Evolutionary conservation across 2,329 filamentous ascomycete species (phyloP).

Genomic region (Pseudogymnoascus sp.): DNA sequence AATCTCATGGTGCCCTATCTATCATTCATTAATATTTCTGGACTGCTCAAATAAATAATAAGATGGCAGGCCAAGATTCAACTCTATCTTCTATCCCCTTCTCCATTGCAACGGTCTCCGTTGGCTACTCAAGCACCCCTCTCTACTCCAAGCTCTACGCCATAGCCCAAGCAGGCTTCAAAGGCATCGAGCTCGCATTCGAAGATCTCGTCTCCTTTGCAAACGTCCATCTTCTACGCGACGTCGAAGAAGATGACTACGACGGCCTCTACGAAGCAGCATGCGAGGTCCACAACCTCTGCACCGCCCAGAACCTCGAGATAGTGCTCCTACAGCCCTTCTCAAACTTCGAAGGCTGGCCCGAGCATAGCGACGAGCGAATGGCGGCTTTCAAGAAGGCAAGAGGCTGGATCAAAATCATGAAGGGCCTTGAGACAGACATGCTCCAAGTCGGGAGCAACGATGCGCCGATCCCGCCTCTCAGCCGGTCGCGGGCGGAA

Average conservation of each 20-base stretch:
- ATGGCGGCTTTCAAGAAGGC: slow-evolving; percentile 57
- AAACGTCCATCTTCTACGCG: slow-evolving; percentile 39
- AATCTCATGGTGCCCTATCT: background rate
- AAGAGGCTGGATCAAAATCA: slow-evolving; percentile 61
- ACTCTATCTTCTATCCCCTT: slow-evolving; percentile 33
- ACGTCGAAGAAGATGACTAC: slow-evolving; percentile 53
- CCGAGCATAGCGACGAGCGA: slow-evolving; percentile 47
- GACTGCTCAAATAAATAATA: background rate
- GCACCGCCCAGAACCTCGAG: slow-evolving; percentile 45
- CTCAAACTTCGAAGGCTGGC: slow-evolving; percentile 71
- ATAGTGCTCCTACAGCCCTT: slow-evolving; percentile 72
- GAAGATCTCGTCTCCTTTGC: slow-evolving; percentile 63
- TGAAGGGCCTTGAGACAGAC: slow-evolving; percentile 62
- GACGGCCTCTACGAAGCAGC: slow-evolving; percentile 49
- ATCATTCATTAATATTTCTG: background rate
- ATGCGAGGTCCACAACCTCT: slow-evolving; percentile 46
- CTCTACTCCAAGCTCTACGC: slow-evolving; percentile 54
- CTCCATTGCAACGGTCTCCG: slow-evolving; percentile 50
- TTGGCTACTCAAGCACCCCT: slow-evolving; percentile 41
- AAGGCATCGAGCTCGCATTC: slow-evolving; percentile 67
- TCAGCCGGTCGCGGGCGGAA: background rate
- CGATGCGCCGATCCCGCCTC: background rate
- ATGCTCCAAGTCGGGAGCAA: slow-evolving; percentile 54
- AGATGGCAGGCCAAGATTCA: slow-evolving; percentile 1
- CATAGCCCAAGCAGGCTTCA: slow-evolving; percentile 58